Evolutionary conservation across 2,329 filamentous ascomycete genomes (phyloP), one percentile per base, ranked within the genome.

Genomic region (Pyrenochaeta sp.): DNA sequence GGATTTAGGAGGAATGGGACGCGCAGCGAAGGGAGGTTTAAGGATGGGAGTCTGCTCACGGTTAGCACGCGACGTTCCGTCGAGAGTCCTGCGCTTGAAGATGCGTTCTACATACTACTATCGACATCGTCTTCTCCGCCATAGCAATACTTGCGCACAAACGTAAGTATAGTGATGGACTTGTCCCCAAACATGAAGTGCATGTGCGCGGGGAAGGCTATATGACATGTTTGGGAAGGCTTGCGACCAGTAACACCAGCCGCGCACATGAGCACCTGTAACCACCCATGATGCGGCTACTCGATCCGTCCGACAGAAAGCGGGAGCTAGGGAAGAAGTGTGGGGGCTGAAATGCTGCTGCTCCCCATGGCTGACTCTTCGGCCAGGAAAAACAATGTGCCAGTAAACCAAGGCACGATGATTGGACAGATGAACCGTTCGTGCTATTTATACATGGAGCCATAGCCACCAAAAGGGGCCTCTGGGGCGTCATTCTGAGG

Each of bases 11-110:
- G 72, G 71, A 13, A 71, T 69, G 8, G 64, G 53, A 13, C 59
- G 66, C 7, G 52, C 24, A n/a, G 62, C 47, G 54, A 76, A 76
- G 3, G 73, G 73, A 7, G 71, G 68, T 8, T 54, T 60, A 39
- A 68, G 59, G 5, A 25, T 27, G 6, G 24, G 37, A 12, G 28
- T 48, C 57, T 65, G 51, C 42, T 45, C 22, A 44, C 8, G 15
- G 37, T 56, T 24, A 63, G 58, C 30, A 52, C 10, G 30, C 24
- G 19, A 48, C 32, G 15, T 13, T 44, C 25, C 7, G 10, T 10
- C 6, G 7, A 9, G 8, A 9, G 39, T 22, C 25, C 6, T 28
- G 34, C 30, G 3, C 13, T 19, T 25, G 10, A 19, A 28, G 15
- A 25, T 28, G 40, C 25, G 15, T 8, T 30, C 51, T 13, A 52